phyloP scores from a whole-genome alignment of 805 yeast species.

The Metschnikowia kofuensis region DNA sequence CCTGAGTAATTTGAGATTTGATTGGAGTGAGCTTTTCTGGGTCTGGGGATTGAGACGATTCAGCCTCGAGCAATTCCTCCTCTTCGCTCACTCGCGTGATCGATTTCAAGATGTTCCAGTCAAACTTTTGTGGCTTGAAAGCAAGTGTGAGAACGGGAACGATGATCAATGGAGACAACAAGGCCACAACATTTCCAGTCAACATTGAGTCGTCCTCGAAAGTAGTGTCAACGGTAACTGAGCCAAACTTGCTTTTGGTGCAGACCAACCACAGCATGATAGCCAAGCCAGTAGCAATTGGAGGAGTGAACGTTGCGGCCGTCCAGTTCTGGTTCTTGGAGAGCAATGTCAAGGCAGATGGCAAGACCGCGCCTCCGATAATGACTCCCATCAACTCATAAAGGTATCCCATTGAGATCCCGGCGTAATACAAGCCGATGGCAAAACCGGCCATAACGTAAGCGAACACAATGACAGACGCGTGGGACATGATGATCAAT shows the following conservation, averaged over 20 bases:
- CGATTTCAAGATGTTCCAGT: slow-evolving; percentile 60
- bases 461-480: slow-evolving; percentile 55
- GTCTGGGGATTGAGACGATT: slow-evolving; percentile 13
- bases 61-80: slow-evolving; percentile 54
- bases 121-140: slow-evolving; percentile 70
- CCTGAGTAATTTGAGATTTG: slow-evolving; percentile 36
- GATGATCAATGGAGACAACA: slow-evolving; percentile 65
- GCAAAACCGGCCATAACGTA: slow-evolving; percentile 78
- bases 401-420: slow-evolving; percentile 81
- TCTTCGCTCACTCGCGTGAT: slow-evolving; percentile 71
- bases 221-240: slow-evolving; percentile 43
- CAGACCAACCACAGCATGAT: slow-evolving; percentile 54
- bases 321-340: slow-evolving; percentile 61
- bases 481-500: slow-evolving; percentile 67
- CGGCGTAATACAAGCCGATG: slow-evolving; percentile 77
- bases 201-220: slow-evolving; percentile 88
- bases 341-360: slow-evolving; percentile 62
- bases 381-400: slow-evolving; percentile 89
- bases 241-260: slow-evolving; percentile 33
- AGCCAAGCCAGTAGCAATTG: slow-evolving; percentile 71
- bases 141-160: slow-evolving; percentile 62
- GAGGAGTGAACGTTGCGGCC: slow-evolving; percentile 76
- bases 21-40: slow-evolving; percentile 32
- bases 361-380: slow-evolving; percentile 82
- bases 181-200: slow-evolving; percentile 82